Evolutionary conservation across 2,329 filamentous ascomycete genomes (phyloP).

Genomic region (Diaporthe vexans): DNA sequence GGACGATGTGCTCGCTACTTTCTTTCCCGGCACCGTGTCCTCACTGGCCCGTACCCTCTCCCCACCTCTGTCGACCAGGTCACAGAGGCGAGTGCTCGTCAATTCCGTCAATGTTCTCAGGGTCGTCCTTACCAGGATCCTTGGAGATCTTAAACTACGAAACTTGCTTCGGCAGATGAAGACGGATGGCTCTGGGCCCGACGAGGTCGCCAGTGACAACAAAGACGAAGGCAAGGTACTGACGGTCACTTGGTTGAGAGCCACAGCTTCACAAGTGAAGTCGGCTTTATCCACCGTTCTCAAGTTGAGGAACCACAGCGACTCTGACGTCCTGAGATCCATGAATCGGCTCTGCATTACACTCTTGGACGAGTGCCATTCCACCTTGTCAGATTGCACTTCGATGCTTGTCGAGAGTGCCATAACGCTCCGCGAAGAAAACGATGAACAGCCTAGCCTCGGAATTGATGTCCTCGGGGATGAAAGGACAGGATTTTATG

Average conservation of each 20-base stretch:
- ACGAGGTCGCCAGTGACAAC: constrained; percentile 49
- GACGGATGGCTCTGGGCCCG: constrained; percentile 31
- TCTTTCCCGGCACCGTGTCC: constrained; percentile 90
- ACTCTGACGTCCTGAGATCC: constrained; percentile 75
- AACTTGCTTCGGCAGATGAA: constrained; percentile 56
- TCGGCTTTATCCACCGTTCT: constrained; percentile 84
- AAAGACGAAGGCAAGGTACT: constrained; percentile 55
- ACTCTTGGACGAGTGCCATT: constrained; percentile 83
- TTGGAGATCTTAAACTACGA: constrained; percentile 70
- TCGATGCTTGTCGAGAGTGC: constrained; percentile 85
- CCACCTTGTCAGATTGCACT: constrained; percentile 77
- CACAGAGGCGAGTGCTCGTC: constrained; percentile 73
- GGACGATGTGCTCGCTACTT: constrained; percentile 82
- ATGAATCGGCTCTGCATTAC: constrained; percentile 80
- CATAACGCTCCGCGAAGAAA: constrained; percentile 74
- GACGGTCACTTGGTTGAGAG: constrained; percentile 78
- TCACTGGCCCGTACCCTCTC: constrained; percentile 82
- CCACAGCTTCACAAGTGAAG: constrained; percentile 85
- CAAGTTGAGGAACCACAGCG: constrained; percentile 79
- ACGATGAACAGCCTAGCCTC: constrained; percentile 50
- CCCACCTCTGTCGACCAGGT: constrained; percentile 71
- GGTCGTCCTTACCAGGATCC: constrained; percentile 65
- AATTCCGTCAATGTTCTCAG: constrained; percentile 71
- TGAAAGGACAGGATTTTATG: constrained; percentile 56
- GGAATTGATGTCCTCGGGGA: constrained; percentile 21